Evolutionary conservation across 495 filamentous ascomycete species (phyloP).

Genomic region (Lentithecium fluviatile): DNA sequence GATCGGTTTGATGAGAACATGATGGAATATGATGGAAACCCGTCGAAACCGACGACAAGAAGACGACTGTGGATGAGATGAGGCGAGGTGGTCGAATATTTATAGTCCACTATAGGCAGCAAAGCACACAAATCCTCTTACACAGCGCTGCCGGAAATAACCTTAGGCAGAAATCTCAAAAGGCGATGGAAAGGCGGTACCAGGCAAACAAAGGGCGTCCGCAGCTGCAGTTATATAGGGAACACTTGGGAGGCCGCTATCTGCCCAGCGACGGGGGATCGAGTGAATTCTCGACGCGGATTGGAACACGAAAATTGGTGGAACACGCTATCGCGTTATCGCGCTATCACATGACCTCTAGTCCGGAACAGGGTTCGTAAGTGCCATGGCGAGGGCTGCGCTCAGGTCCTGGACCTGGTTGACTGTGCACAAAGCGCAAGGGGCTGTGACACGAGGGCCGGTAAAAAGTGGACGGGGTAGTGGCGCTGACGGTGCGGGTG

Average conservation of each 20-base stretch:
- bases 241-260: constrained; percentile 25
- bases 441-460: constrained; percentile 27
- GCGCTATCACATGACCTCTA: constrained; percentile 27
- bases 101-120: constrained; percentile 28
- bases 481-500: constrained; percentile 13
- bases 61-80: neutral
- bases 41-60: neutral
- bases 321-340: constrained; percentile 17
- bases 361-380: constrained; percentile 8
- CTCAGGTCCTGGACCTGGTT: constrained; percentile 5
- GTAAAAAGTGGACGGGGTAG: constrained; percentile 12
- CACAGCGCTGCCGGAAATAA: constrained; percentile 12
- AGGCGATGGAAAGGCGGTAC: constrained; percentile 16
- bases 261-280: constrained; percentile 12
- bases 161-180: constrained; percentile 26
- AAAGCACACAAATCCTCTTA: constrained; percentile 7
- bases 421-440: constrained; percentile 6
- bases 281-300: constrained; percentile 19
- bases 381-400: constrained; percentile 17
- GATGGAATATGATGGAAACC: constrained; percentile 6
- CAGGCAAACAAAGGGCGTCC: constrained; percentile 6
- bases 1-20: constrained; percentile 43
- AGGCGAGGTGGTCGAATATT: constrained; percentile 17
- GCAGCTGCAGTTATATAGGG: constrained; percentile 11
- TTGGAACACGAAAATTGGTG: constrained; percentile 23